Evolutionary conservation across 2,329 filamentous ascomycete genomes (phyloP), one percentile per base, ranked within the genome.

Genomic region (Colletotrichum sp.): DNA sequence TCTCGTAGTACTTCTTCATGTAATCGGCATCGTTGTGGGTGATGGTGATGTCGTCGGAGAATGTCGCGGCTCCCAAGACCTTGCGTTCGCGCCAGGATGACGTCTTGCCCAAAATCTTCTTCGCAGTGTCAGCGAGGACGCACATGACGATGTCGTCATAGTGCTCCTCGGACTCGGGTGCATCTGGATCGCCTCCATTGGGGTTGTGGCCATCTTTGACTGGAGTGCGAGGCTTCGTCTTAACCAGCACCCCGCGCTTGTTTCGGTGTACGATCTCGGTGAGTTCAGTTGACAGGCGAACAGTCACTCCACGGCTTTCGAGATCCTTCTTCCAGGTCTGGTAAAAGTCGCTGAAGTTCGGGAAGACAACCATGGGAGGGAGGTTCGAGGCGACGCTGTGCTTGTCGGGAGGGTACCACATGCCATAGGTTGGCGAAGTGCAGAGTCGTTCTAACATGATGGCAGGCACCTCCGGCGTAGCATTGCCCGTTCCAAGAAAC

Each of bases 401-500:
- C 70, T 78, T 68, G 75, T 89, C 86, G 0, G 85, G 80, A 63
- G 90, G 88, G 77, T 90, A 91, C 89, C 89, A 91, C 66, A 91
- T 84, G 82, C 73, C 87, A 85, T 85, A 90, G 87, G 74, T 88
- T 86, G 5, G 88, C 87, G 74, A 89, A 85, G 78, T 89, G 73
- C 90, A 90, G 0, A 92, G 80, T 6, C 89, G 83, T 80, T 91
- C 89, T 5, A 94, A 84, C 52, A 95, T 90, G 34, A 93, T 92
- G 67, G 88, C 89, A 0, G 93, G 90, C 0, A 94, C 92, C 78
- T 94, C 91, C 0, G 92, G 91, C 0, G 93, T 93, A 77, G 93
- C 92, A 76, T 94, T 94, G 3, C 93, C 92, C 0, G 93, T 94
- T 1, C 93, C 93, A 0, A 95, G 85, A 80, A 95, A 94, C 7